These are phyloP conservation scores for Ganoderma resinaceum DNA, from an alignment of 1,284 basidiomycete genomes.

Conservation along the genomic window DNA sequence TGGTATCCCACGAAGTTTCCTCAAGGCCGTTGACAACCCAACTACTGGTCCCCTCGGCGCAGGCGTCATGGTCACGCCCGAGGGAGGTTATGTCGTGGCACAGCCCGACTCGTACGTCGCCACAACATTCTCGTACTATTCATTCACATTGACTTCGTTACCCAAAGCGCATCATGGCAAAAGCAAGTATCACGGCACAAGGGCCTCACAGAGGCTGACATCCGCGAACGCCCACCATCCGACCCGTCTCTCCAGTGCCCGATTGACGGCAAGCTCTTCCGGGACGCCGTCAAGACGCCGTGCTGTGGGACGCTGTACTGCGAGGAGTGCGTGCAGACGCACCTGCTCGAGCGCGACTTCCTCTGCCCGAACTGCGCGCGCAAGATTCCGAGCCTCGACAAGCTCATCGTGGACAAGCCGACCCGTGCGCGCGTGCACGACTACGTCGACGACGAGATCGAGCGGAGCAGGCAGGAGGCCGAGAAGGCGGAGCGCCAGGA, in stretches of 20 bases:
- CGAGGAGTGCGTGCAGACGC: constrained; percentile 93
- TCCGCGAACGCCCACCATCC: constrained; percentile 83
- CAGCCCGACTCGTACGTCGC: constrained; percentile 85
- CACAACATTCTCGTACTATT: no score
- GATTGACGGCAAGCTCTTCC: constrained; percentile 89
- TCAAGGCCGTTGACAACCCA: constrained; percentile 94
- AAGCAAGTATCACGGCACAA: constrained; percentile 86
- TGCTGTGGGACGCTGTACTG: constrained; percentile 92
- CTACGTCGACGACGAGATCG: constrained; percentile 86
- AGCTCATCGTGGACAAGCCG: constrained; percentile 80
- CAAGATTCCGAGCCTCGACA: constrained; percentile 87
- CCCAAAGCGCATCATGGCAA: constrained; percentile 85
- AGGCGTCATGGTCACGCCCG: constrained; percentile 96
- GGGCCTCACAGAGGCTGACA: constrained; percentile 82
- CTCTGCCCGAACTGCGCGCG: constrained; percentile 88
- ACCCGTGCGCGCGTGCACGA: constrained; percentile 78
- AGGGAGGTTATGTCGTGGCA: constrained; percentile 95
- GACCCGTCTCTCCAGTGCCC: constrained; percentile 84
- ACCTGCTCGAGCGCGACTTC: constrained; percentile 93
- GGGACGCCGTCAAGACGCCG: constrained; percentile 77
- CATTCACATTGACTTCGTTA: constrained; percentile 40
- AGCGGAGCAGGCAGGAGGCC: constrained; percentile 76
- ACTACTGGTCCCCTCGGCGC: constrained; percentile 75
- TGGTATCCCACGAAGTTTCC: constrained; percentile 96
- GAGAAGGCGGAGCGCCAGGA: constrained; percentile 30